A percentile compares a stretch with the other conserved stretches of the same genome.
phyloP scores from a whole-genome alignment of 768 basidiomycete species.

The Austroboletus festivus region DNA sequence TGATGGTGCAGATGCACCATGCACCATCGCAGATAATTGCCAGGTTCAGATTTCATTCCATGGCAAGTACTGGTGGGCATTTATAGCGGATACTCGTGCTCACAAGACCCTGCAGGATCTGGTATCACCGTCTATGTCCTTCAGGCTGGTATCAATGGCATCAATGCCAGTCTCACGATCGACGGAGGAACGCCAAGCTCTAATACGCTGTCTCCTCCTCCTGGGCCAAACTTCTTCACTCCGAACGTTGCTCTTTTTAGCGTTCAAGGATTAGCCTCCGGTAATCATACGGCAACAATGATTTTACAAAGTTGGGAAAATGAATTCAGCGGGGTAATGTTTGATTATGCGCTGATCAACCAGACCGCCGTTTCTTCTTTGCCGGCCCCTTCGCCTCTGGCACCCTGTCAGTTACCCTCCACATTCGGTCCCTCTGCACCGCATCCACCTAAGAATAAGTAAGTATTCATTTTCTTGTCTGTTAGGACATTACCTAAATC shows the following conservation, averaged over 20 bases:
- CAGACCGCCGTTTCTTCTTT: constrained; percentile 6
- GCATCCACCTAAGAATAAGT: too few species aligned
- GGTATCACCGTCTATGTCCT: constrained; percentile 17
- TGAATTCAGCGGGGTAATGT: constrained; percentile 14
- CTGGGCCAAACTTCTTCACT: constrained; percentile 8
- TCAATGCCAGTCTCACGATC: constrained; percentile 16
- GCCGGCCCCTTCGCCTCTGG: constrained; percentile 1
- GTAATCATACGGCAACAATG: constrained; percentile 17
- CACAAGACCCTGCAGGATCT: constrained; percentile 9
- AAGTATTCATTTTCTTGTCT: too few species aligned
- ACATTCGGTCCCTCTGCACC: too few species aligned
- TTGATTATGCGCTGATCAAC: constrained; percentile 18
- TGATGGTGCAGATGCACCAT: too few species aligned
- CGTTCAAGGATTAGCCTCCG: constrained; percentile 9
- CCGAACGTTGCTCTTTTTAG: constrained; percentile 15
- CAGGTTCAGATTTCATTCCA: too few species aligned
- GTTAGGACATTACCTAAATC: too few species aligned
- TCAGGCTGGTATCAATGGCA: constrained; percentile 13
- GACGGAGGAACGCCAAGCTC: constrained; percentile 8
- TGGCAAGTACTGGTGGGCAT: too few species aligned
- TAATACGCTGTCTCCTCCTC: constrained; percentile 8
- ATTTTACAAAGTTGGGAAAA: constrained; percentile 11
- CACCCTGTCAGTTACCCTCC: too few species aligned
- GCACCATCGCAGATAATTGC: too few species aligned
- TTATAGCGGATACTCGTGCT: background rate